phyloP scores from a whole-genome alignment of 805 yeast species.

The Saccharomycopsis selenospora region DNA sequence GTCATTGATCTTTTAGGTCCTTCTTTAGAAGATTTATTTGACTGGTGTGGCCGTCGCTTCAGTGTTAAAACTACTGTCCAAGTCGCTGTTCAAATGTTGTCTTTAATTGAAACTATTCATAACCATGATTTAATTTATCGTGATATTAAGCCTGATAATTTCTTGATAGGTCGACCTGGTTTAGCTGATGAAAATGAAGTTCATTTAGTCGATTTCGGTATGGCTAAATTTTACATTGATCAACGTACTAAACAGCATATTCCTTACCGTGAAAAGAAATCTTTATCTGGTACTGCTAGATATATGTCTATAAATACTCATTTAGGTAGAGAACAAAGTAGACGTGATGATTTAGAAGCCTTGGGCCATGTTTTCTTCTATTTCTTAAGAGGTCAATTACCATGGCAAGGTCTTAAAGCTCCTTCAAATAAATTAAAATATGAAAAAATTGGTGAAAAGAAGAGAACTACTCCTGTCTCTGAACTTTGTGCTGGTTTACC shows the following conservation, averaged over 20 bases:
- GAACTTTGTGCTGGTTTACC: constrained; percentile 61
- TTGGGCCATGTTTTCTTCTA: constrained; percentile 78
- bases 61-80: constrained; percentile 66
- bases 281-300: constrained; percentile 78
- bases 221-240: constrained; percentile 81
- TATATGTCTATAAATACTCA: constrained; percentile 88
- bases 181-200: constrained; percentile 57
- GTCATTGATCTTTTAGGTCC: constrained; percentile 77
- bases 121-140: constrained; percentile 71
- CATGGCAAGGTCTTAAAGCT: constrained; percentile 89
- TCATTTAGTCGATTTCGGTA: constrained; percentile 75
- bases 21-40: constrained; percentile 74
- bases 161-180: constrained; percentile 60
- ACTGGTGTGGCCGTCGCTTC: constrained; percentile 79
- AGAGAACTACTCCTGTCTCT: constrained; percentile 58
- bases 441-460: constrained; percentile 78
- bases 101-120: constrained; percentile 64
- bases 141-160: constrained; percentile 81
- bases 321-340: constrained; percentile 73
- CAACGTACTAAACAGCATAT: constrained; percentile 75
- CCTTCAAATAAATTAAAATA: constrained; percentile 79
- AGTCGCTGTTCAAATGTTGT: constrained; percentile 72
- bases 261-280: constrained; percentile 74
- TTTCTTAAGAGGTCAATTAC: constrained; percentile 69
- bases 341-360: constrained; percentile 78